phyloP scores from a whole-genome alignment of 2,329 filamentous ascomycete species.

The Didymellaceae sp. region DNA sequence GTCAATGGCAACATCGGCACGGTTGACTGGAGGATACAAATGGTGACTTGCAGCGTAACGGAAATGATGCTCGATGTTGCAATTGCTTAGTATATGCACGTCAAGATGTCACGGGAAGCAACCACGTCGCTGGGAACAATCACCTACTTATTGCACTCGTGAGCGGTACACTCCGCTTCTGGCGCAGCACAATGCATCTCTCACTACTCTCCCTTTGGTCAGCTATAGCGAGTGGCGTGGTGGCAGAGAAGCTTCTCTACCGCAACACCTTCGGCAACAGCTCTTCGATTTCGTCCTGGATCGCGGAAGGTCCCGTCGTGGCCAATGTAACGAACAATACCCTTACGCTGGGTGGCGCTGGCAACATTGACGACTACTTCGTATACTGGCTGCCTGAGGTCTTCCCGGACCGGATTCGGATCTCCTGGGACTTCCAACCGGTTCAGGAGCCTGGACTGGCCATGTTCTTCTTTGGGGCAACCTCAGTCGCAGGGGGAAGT shows the following conservation, averaged over 20 bases:
- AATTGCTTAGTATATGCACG: constrained; percentile 4
- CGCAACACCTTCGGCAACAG: constrained; percentile 39
- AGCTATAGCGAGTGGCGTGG: constrained; percentile 16
- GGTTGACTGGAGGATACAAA: too few relatives aligned
- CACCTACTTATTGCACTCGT: not conserved
- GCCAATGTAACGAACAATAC: constrained; percentile 33
- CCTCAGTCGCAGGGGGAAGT: constrained; percentile 32
- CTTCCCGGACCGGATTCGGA: constrained; percentile 41
- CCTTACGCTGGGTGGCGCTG: constrained; percentile 37
- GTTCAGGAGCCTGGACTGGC: constrained; percentile 42
- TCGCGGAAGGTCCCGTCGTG: constrained; percentile 41
- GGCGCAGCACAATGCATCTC: constrained; percentile 12
- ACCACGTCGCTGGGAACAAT: not conserved
- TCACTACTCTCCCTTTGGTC: constrained; percentile 6
- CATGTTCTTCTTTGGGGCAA: constrained; percentile 47
- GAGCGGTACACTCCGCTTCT: too few relatives aligned
- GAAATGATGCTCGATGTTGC: constrained; percentile 1
- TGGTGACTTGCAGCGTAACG: too few relatives aligned
- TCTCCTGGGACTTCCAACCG: constrained; percentile 44
- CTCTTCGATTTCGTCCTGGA: constrained; percentile 38
- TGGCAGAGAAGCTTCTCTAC: constrained; percentile 44
- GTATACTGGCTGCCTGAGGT: constrained; percentile 44
- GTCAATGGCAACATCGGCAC: constrained; percentile 18
- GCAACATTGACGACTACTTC: constrained; percentile 38
- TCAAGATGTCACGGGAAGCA: constrained; percentile 9